phyloP scores from a whole-genome alignment of 805 yeast genomes.

The Zygosaccharomyces gambellarensis region DNA sequence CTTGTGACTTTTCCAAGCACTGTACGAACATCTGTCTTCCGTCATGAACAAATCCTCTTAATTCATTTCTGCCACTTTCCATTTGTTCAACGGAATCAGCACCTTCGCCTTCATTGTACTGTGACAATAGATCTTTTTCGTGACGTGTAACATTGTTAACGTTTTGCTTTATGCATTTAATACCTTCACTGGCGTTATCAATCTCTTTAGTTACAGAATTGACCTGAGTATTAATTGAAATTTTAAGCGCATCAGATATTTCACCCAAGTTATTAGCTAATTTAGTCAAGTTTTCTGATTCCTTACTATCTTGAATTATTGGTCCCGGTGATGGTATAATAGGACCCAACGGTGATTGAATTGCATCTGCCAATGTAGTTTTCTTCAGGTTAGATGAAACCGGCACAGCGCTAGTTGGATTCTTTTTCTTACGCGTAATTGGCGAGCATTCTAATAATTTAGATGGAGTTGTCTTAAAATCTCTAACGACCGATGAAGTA shows the following conservation, averaged over 20 bases:
- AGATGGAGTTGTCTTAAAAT: slow-evolving; percentile 12
- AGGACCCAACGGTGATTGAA: slow-evolving; percentile 13
- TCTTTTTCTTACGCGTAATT: slow-evolving; percentile 14
- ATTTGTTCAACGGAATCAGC: slow-evolving; percentile 10
- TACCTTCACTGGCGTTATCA: slow-evolving; percentile 12
- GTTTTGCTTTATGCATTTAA: slow-evolving; percentile 11
- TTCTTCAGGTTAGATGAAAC: slow-evolving; percentile 71
- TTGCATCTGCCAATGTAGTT: slow-evolving; percentile 82
- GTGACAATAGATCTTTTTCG: slow-evolving; percentile 12
- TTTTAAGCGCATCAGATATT: slow-evolving; percentile 11
- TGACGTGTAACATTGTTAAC: slow-evolving; percentile 8
- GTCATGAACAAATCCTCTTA: slow-evolving; percentile 7
- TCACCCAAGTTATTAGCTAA: slow-evolving; percentile 10
- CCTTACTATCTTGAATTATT: slow-evolving; percentile 3
- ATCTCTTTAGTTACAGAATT: slow-evolving; percentile 15
- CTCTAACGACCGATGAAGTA: slow-evolving; percentile 27
- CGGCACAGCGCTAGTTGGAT: not conserved
- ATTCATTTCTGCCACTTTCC: slow-evolving; percentile 13
- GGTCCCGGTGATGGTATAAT: slow-evolving; percentile 13
- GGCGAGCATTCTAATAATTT: slow-evolving; percentile 24
- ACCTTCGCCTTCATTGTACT: slow-evolving; percentile 7
- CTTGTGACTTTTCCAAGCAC: slow-evolving; percentile 60
- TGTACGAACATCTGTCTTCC: slow-evolving; percentile 16
- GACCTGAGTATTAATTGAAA: slow-evolving; percentile 16
- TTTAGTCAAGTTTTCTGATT: slow-evolving; percentile 2